These are phyloP conservation scores for Saccharomycopsis oosterbeekiorum DNA, from an alignment of 805 yeast species.

Conservation along the genomic window DNA sequence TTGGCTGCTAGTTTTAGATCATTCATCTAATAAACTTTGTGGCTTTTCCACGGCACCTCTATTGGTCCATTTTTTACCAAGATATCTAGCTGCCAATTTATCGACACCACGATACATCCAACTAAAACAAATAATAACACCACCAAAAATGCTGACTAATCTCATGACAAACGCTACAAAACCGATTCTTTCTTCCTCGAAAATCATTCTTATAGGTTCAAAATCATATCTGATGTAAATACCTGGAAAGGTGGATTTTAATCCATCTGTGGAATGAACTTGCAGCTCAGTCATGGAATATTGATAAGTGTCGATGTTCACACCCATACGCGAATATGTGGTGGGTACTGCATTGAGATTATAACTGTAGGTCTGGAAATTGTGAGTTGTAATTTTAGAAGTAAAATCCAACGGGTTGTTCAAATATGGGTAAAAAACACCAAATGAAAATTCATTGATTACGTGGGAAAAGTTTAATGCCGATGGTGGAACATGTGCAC, in stretches of 20 bases:
- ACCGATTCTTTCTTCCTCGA: conserved; percentile 63
- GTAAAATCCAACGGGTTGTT: conserved; percentile 83
- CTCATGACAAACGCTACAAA: conserved; percentile 71
- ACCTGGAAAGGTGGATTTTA: conserved; percentile 45
- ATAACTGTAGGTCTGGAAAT: conserved; percentile 49
- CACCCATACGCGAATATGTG: conserved; percentile 57
- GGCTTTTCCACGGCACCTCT: conserved; percentile 16
- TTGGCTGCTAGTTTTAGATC: neutral
- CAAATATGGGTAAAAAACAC: conserved; percentile 78
- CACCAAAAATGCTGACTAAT: conserved; percentile 75
- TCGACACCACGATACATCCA: conserved; percentile 56
- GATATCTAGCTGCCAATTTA: conserved; percentile 35
- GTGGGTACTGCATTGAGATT: conserved; percentile 80
- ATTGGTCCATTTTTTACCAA: conserved; percentile 45
- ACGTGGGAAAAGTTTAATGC: conserved; percentile 73
- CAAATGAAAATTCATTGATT: conserved; percentile 81
- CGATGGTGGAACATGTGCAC: conserved; percentile 37
- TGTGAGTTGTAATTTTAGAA: conserved; percentile 42
- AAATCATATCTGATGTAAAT: conserved; percentile 77
- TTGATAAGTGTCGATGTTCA: conserved; percentile 70
- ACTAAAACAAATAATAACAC: conserved; percentile 58
- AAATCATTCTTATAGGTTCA: conserved; percentile 69
- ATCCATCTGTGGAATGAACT: conserved; percentile 22
- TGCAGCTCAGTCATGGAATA: conserved; percentile 56
- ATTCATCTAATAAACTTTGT: conserved; percentile 7